Percentiles rank a stretch among this genome's conserved stretches.
Conservation (phyloP, 2,329 filamentous ascomycete species). For the Cladosporium cucumerinum region DNA sequence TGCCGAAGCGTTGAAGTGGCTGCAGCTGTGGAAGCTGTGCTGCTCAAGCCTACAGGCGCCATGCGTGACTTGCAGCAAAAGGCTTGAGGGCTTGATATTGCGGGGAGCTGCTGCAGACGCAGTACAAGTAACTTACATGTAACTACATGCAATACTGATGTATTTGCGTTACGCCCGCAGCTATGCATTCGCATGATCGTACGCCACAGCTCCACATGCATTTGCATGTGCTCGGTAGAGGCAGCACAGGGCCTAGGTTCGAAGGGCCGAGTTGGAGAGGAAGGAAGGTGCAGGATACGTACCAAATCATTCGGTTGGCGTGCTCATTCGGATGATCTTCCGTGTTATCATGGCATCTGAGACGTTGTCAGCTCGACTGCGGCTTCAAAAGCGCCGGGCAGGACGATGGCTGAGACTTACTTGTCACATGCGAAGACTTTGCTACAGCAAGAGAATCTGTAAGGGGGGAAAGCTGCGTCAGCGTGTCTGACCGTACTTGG, state of each 20-base stretch:
- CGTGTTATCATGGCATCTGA: slow-evolving; percentile 69
- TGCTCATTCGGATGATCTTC: slow-evolving; percentile 75
- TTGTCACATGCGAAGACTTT: slow-evolving; percentile 58
- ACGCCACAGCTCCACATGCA: background rate
- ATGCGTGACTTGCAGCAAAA: background rate
- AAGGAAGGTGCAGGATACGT: slow-evolving; percentile 23
- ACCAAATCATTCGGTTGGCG: slow-evolving; percentile 79
- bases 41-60: slow-evolving; percentile 2
- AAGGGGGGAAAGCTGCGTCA: slow-evolving; percentile 3
- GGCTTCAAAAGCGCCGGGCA: background rate
- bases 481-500: background rate
- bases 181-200: background rate
- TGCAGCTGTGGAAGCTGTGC: background rate
- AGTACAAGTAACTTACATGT: background rate
- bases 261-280: background rate
- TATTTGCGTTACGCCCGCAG: background rate
- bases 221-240: background rate
- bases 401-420: slow-evolving; percentile 35
- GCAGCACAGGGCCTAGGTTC: background rate
- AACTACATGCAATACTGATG: background rate
- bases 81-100: background rate
- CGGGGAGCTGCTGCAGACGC: background rate
- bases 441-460: slow-evolving; percentile 54
- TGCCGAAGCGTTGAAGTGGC: slow-evolving; percentile 2
- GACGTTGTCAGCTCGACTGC: slow-evolving; percentile 11